A percentile compares a stretch with the other conserved stretches of the same genome.
These are phyloP conservation scores for Teratosphaeria nubilosa DNA, from an alignment of 2,329 filamentous ascomycete species.

Conservation along the genomic window DNA sequence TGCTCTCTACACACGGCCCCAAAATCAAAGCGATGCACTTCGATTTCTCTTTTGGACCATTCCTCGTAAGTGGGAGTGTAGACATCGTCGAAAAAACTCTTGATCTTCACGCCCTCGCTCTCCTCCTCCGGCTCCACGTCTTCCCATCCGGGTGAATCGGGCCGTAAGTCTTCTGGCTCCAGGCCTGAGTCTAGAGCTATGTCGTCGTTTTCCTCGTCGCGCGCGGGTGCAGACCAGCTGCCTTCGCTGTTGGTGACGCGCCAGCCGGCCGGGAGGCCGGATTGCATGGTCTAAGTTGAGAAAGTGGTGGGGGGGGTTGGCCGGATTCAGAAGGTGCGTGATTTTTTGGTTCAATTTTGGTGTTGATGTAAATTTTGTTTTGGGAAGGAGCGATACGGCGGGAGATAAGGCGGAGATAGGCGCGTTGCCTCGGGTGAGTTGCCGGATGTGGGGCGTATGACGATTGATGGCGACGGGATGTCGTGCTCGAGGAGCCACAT, in stretches of 20 bases:
- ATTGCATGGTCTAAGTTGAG: too few species aligned
- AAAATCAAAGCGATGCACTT: conserved; percentile 32
- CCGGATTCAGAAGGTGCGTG: neutral
- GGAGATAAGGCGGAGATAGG: neutral
- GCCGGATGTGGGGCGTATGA: neutral
- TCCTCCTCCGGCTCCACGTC: conserved; percentile 30
- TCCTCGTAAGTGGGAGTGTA: conserved; percentile 27
- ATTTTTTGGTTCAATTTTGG: neutral
- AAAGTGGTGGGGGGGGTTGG: too few species aligned
- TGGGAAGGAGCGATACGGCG: neutral
- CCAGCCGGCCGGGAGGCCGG: conserved; percentile 9
- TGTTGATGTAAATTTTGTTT: neutral
- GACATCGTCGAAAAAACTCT: conserved; percentile 32
- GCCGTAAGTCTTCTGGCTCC: conserved; percentile 15
- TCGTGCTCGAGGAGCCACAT: neutral
- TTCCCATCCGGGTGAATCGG: conserved; percentile 34
- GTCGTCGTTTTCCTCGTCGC: conserved; percentile 14
- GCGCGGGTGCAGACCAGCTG: conserved; percentile 3
- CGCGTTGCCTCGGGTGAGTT: neutral
- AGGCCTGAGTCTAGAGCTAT: conserved; percentile 11
- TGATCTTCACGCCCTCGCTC: conserved; percentile 27
- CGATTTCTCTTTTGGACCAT: conserved; percentile 15
- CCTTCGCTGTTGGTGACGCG: conserved; percentile 8
- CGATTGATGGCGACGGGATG: neutral
- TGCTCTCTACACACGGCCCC: conserved; percentile 23